These are phyloP conservation scores for Aotearoamyces nothofagi DNA, from an alignment of 2,329 filamentous ascomycete species.

Conservation along the genomic window DNA sequence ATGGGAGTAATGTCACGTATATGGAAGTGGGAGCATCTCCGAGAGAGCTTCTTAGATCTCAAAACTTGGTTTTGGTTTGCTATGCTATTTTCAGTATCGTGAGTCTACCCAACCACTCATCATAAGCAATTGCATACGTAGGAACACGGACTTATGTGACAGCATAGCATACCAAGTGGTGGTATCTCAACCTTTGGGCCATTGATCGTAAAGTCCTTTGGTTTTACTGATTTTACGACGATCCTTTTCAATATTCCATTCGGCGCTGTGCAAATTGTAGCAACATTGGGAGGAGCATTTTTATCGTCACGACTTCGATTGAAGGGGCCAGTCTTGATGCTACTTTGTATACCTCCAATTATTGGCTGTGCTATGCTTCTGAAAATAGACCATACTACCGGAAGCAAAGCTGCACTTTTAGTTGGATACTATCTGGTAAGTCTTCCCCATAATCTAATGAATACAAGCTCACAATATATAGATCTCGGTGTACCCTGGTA, in stretches of 20 bases:
- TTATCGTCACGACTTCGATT: constrained; percentile 35
- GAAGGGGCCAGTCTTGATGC: constrained; percentile 37
- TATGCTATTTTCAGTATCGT: constrained; percentile 14
- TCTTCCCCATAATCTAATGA: constrained; percentile 39
- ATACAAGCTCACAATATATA: constrained; percentile 34
- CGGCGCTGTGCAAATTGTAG: constrained; percentile 39
- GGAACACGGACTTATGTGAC: not conserved
- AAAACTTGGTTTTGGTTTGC: constrained; percentile 23
- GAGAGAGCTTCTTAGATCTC: constrained; percentile 17
- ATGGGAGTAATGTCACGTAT: constrained; percentile 36
- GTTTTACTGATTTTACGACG: constrained; percentile 22
- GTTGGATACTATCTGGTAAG: constrained; percentile 33
- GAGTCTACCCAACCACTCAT: constrained; percentile 3
- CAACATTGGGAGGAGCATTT: constrained; percentile 41
- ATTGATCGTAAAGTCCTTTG: constrained; percentile 26
- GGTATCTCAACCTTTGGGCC: constrained; percentile 19
- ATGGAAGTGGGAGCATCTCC: constrained; percentile 34
- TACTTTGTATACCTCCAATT: constrained; percentile 40
- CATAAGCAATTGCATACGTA: constrained; percentile 8
- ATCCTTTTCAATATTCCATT: constrained; percentile 27
- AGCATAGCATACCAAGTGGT: constrained; percentile 7
- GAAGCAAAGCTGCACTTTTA: constrained; percentile 33
- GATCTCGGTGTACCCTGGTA: constrained; percentile 44
- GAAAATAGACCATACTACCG: constrained; percentile 26
- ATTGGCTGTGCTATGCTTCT: constrained; percentile 38